phyloP scores from a whole-genome alignment of 345 rosid genomes.

The Moricandia arvensis region DNA sequence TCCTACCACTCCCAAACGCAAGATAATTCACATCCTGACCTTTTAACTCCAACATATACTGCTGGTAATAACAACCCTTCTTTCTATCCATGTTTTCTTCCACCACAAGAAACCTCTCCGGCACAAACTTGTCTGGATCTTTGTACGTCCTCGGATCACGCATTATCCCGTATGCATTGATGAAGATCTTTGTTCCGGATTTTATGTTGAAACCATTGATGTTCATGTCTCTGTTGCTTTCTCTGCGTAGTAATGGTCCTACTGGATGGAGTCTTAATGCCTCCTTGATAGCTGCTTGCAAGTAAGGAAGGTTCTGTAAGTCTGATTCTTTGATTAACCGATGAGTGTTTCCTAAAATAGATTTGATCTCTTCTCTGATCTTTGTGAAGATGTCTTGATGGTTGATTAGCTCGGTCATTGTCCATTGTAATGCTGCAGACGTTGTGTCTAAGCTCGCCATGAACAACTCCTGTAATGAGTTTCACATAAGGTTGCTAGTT shows the following conservation, averaged over 20 bases:
- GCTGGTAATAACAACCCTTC: conserved; percentile 24
- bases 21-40: conserved; percentile 61
- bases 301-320: conserved; percentile 55
- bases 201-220: conserved; percentile 29
- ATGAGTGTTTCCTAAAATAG: conserved; percentile 31
- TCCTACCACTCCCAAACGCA: conserved; percentile 60
- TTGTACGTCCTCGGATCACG: conserved; percentile 30
- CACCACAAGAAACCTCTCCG: conserved; percentile 38
- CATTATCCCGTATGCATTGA: conserved; percentile 39
- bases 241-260: conserved; percentile 59
- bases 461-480: conserved; percentile 29
- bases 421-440: conserved; percentile 53
- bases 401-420: conserved; percentile 67
- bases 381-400: conserved; percentile 45
- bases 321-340: conserved; percentile 66
- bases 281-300: conserved; percentile 65
- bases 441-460: conserved; percentile 41
- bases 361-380: conserved; percentile 57
- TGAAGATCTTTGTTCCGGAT: conserved; percentile 33
- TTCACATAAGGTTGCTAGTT: too few relatives aligned
- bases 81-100: conserved; percentile 19
- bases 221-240: conserved; percentile 41
- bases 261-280: conserved; percentile 74
- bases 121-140: conserved; percentile 36
- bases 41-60: conserved; percentile 53